Conservation (phyloP, 2,329 filamentous ascomycete species). For the Sclerotinia borealis region DNA sequence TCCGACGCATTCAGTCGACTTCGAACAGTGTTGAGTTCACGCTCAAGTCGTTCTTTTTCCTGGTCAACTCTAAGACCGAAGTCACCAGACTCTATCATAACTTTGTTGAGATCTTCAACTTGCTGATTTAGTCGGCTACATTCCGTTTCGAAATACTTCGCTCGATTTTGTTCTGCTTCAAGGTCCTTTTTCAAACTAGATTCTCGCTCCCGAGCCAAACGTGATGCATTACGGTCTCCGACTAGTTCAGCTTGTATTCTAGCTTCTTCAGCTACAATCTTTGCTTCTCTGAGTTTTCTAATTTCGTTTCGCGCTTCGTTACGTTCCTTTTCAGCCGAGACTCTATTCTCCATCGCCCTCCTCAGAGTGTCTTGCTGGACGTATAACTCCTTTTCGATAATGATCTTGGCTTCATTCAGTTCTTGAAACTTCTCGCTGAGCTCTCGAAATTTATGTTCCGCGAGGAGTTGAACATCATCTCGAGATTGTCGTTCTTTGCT, state of each 20-base stretch:
- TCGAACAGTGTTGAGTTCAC: slow-evolving; percentile 85
- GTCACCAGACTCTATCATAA: slow-evolving; percentile 82
- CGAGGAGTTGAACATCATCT: slow-evolving; percentile 85
- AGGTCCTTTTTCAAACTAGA: slow-evolving; percentile 72
- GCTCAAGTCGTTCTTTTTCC: slow-evolving; percentile 85
- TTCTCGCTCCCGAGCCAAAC: slow-evolving; percentile 74
- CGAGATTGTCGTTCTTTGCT: slow-evolving; percentile 88
- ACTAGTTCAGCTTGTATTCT: slow-evolving; percentile 75
- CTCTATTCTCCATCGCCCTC: slow-evolving; percentile 74
- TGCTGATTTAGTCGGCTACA: slow-evolving; percentile 69
- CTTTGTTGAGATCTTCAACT: slow-evolving; percentile 78
- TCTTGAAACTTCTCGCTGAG: slow-evolving; percentile 80
- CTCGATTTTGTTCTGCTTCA: slow-evolving; percentile 67
- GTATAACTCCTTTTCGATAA: slow-evolving; percentile 96
- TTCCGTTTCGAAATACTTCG: slow-evolving; percentile 75
- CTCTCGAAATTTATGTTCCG: slow-evolving; percentile 78
- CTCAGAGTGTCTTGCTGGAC: slow-evolving; percentile 88
- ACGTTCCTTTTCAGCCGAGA: slow-evolving; percentile 75
- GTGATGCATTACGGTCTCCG: slow-evolving; percentile 73
- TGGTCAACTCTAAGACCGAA: slow-evolving; percentile 89
- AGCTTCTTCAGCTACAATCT: slow-evolving; percentile 78
- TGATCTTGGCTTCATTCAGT: slow-evolving; percentile 91
- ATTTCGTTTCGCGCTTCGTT: slow-evolving; percentile 86
- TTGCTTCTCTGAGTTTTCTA: slow-evolving; percentile 73
- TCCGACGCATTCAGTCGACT: slow-evolving; percentile 86